Base-by-base conservation (phyloP, 2,329 filamentous ascomycete genomes). In the Blastomyces parvus region DNA sequence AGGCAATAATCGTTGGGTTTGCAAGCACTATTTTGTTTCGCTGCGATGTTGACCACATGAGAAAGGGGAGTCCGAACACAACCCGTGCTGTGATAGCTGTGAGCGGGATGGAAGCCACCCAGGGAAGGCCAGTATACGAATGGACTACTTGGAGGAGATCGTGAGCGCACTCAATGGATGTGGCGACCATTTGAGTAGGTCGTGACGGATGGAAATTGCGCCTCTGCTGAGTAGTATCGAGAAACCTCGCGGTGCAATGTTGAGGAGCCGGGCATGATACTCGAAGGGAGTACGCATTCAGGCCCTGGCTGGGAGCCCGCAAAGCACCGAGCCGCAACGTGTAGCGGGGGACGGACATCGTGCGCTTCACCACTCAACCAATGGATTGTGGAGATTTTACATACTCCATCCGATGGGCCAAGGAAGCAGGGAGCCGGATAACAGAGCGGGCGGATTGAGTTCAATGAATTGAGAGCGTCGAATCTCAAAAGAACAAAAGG, bases 101-200 rank as follows among this genome's bases (percentile, higher is more conserved):
- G 61, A 84, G 71, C 4, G 84, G 84, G 52, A 86, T 79, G 25
- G 81, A 80, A 14, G 77, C 74, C 8, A 74, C 80, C 84, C 84
- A 86, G 62, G 83, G 77, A 2, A 85, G 74, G 53, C 77, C 74
- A 19, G 76, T 78, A 50, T 76, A 13, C 27, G 70, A 70, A 69
- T 86, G 82, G 74, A 91, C 68, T 33, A 74, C 67, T 62, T 80
- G 74, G 61, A 84, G 74, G 64, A 81, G 69, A 59, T 73, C 71
- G 66, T 82, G 78, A 2, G 81, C 78, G 38, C 75, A 68, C 53
- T 74, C 71, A 56, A 83, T 68, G 50, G 77, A 68, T 17, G 38
- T 30, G 62, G 77, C 71, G 65, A 80, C 77, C 66, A 82, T 73
- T 53, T 73, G 74, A 14, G 73, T 68, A 52, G 72, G 74, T 53